These are phyloP conservation scores for Colletotrichum australisinense DNA, from an alignment of 2,329 filamentous ascomycete species.

Conservation along the genomic window DNA sequence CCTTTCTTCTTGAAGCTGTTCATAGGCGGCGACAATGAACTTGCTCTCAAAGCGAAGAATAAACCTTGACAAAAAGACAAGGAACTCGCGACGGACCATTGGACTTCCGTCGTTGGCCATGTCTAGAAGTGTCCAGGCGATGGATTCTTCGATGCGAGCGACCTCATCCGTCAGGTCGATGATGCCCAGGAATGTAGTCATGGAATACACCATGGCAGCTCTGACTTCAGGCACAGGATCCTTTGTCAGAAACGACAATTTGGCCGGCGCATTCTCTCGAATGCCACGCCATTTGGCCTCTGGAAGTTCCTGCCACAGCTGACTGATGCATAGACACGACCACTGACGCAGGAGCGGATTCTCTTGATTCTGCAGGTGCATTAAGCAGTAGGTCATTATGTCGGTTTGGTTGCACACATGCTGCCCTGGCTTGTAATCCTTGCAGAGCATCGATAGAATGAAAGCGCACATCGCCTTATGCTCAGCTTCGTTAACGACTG, in stretches of 20 bases:
- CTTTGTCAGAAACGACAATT: constrained; percentile 82
- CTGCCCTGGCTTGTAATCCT: constrained; percentile 91
- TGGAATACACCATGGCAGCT: constrained; percentile 90
- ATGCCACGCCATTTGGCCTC: constrained; percentile 98
- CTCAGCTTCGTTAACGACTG: constrained; percentile 85
- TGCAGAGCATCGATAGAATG: constrained; percentile 97
- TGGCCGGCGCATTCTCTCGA: constrained; percentile 83
- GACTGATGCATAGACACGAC: constrained; percentile 95
- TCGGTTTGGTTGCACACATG: constrained; percentile 91
- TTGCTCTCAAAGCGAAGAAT: constrained; percentile 91
- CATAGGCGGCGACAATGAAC: constrained; percentile 90
- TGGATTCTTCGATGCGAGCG: constrained; percentile 87
- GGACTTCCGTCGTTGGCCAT: constrained; percentile 96
- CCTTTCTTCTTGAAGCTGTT: constrained; percentile 88
- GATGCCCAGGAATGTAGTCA: constrained; percentile 94
- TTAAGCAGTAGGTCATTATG: constrained; percentile 88
- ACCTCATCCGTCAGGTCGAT: constrained; percentile 93
- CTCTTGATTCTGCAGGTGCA: constrained; percentile 85
- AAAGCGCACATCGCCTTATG: constrained; percentile 99
- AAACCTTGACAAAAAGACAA: constrained; percentile 94
- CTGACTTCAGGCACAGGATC: constrained; percentile 94
- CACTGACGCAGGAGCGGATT: constrained; percentile 93
- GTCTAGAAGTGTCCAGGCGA: constrained; percentile 88
- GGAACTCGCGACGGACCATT: constrained; percentile 90
- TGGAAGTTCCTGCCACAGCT: constrained; percentile 90